These are phyloP conservation scores for Saccharomycopsis selenospora DNA, from an alignment of 805 yeast species.

Conservation along the genomic window DNA sequence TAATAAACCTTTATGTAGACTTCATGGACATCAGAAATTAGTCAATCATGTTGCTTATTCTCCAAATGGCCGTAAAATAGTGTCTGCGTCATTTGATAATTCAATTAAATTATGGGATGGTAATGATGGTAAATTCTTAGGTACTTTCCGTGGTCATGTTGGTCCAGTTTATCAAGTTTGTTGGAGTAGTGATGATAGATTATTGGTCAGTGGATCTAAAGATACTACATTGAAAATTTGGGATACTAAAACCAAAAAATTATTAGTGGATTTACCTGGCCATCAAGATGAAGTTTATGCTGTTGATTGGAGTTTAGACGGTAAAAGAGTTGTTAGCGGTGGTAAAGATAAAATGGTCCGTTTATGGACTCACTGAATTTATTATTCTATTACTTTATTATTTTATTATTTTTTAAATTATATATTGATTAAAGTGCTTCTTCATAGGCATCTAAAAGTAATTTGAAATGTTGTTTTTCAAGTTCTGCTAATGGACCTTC, in stretches of 20 bases:
- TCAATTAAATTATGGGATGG: conserved; percentile 97
- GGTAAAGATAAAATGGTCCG: conserved; percentile 94
- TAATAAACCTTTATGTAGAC: conserved; percentile 78
- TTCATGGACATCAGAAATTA: conserved; percentile 96
- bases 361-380: conserved; percentile 74
- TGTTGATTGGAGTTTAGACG: conserved; percentile 97
- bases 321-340: conserved; percentile 90
- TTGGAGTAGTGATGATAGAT: conserved; percentile 92
- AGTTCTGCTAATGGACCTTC: conserved; percentile 37
- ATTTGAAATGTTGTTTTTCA: conserved; percentile 38
- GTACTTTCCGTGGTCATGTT: conserved; percentile 93
- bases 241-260: conserved; percentile 83
- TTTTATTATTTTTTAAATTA: no score
- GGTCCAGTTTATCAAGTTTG: conserved; percentile 97
- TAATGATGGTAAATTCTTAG: conserved; percentile 76
- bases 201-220: conserved; percentile 88
- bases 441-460: conserved; percentile 38
- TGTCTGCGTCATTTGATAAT: conserved; percentile 92
- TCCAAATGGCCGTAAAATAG: conserved; percentile 88
- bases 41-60: conserved; percentile 94
- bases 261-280: conserved; percentile 88
- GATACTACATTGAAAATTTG: conserved; percentile 95
- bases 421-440: neutral
- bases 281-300: conserved; percentile 94
- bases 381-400: no score